Base-by-base conservation (phyloP, 768 basidiomycete genomes). In the Termitomyces sp. region DNA sequence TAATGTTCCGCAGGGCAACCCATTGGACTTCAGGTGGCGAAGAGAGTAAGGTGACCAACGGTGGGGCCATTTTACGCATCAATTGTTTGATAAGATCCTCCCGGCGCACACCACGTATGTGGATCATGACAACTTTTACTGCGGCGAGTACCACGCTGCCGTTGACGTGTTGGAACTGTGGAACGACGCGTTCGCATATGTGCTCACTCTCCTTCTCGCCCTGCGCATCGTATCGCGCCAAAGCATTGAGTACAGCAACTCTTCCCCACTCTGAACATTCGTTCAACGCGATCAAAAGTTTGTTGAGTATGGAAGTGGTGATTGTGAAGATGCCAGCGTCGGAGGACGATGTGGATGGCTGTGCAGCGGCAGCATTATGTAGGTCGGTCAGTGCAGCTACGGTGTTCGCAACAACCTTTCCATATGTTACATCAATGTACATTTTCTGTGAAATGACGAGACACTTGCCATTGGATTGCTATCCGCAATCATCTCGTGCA, bases 191-290 rank as follows among this genome's bases (percentile, higher is more conserved):
- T 72, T 98, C 97, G 70, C 97, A 98, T 59, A 98, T 98, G 69
- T 98, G 96, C 67, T 99, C 97, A 68, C 91, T 91, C 76, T 99
- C 97, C 72, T 92, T 91, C 59, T 91, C 92, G 65, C 96, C 96
- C 40, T 81, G 77, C 0, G 94, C 84, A 35, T 78, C 78, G 71
- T 98, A 98, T 43, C 91, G 83, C 5, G 92, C 81, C 31, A 98
- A 75, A 0, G 93, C 92, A 57, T 89, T 90, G 52, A 98, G 73
- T 37, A 99, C 86, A 1, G 95, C 94, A 16, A 99, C 94, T 56
- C 96, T 84, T 32, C 97, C 97, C 97, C 97, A 99, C 74, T 99
- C 97, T 0, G 95, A 96, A 69, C 96, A 98, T 72, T 98, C 97
- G 68, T 96, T 96, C 19, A 99, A 79, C 2, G 96, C 97, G 53